Conservation (phyloP, 768 basidiomycete species). For the Leccinum disarticulatum region DNA sequence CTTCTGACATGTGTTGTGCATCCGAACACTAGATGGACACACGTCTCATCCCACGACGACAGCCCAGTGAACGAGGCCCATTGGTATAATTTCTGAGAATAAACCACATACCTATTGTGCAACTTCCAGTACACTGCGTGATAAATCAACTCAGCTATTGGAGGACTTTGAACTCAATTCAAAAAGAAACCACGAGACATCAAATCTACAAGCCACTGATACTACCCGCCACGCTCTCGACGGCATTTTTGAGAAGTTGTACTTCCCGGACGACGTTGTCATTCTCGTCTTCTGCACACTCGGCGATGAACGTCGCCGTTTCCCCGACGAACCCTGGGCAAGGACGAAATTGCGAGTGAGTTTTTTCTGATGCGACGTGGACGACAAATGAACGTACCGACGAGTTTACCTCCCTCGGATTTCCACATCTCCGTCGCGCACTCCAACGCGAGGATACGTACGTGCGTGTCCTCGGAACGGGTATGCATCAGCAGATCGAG, state of each 20-base stretch:
- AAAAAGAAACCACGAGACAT: too few species aligned
- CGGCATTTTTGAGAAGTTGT: slow-evolving; percentile 63
- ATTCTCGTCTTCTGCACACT: slow-evolving; percentile 87
- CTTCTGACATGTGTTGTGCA: too few species aligned
- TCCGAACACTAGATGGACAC: too few species aligned
- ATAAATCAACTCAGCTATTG: too few species aligned
- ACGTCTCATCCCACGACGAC: too few species aligned
- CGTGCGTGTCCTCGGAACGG: slow-evolving; percentile 70
- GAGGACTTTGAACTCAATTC: too few species aligned
- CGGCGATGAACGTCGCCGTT: slow-evolving; percentile 82
- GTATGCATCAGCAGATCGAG: slow-evolving; percentile 85
- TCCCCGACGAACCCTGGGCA: slow-evolving; percentile 73
- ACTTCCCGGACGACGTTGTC: slow-evolving; percentile 75
- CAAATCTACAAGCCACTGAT: slow-evolving; percentile 33
- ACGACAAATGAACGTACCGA: slow-evolving; percentile 46
- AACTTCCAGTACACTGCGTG: too few species aligned
- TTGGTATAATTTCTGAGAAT: too few species aligned
- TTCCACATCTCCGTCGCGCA: slow-evolving; percentile 78
- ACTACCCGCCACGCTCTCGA: slow-evolving; percentile 71
- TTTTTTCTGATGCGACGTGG: background rate
- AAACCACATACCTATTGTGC: too few species aligned
- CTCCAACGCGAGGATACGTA: slow-evolving; percentile 69
- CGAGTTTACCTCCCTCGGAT: slow-evolving; percentile 68
- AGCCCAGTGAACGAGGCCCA: too few species aligned
- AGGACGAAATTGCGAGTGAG: background rate